Evolutionary conservation across 2,329 filamentous ascomycete species (phyloP), one percentile per base, ranked within the genome.

Genomic region (Aspergillus felis): DNA sequence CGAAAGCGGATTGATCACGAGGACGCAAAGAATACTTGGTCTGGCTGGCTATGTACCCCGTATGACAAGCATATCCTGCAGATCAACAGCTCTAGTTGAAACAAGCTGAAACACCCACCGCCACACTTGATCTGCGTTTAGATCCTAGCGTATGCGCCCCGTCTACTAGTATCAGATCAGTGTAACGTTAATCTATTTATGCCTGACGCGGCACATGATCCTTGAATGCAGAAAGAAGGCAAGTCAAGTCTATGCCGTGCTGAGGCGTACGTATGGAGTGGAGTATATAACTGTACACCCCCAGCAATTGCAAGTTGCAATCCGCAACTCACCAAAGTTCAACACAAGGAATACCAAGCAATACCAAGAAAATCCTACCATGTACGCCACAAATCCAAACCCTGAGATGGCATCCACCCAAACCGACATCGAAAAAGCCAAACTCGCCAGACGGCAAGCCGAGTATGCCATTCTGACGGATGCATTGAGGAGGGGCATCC

Each of bases 401-500:
- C 32, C 32, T 0, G 32, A 35, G 1, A 14, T 1, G 29, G 14
- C 4, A 24, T 29, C 14, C 4, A 41, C 12, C 3, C n/a, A 57
- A 47, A 61, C 60, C 3, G 35, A 35, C 10, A 47, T 46, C 20
- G 58, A 62, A 50, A 17, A 35, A 9, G 47, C 51, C 2, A 58
- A 57, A 38, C 60, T 62, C 3, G 47, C 48, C 17, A 32, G 35
- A 41, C 60, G 60, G 10, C 51, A 44, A 0, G 28, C 56, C 7
- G 58, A 61, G 28, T 46, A 61, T 46, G 60, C 60, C 2, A 6
- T 57, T 20, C 29, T 61, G 2, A 50, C 41, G 4, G 59, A 55
- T 3, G 60, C 56, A 0, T 10, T 62, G n/a, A 27, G 55, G 4
- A 24, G 51, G 28, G 38, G 54, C 0, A n/a, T 56, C 5, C 53